Evolutionary conservation across 768 basidiomycete genomes (phyloP).

Genomic region (Rhodocollybia butyracea): DNA sequence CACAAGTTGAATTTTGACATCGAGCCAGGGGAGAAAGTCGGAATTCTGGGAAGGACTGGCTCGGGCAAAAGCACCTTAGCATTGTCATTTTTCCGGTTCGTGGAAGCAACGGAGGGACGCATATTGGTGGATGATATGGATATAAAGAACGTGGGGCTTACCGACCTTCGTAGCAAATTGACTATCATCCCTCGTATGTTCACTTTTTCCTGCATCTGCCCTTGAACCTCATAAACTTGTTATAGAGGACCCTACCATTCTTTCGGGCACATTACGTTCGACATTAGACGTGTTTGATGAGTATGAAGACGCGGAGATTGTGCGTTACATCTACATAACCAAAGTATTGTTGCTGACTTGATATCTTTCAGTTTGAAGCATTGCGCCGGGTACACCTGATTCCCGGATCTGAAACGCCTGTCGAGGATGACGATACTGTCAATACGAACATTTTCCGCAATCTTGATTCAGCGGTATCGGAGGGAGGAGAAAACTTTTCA

Average conservation of each 20-base stretch:
- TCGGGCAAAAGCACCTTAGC: conserved; percentile 82
- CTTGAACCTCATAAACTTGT: not conserved
- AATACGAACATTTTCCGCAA: conserved; percentile 78
- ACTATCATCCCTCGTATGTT: conserved; percentile 73
- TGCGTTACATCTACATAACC: conserved; percentile 29
- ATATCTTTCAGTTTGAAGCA: conserved; percentile 61
- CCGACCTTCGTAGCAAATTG: conserved; percentile 72
- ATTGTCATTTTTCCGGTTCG: conserved; percentile 84
- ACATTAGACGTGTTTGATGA: conserved; percentile 86
- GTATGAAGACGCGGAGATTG: conserved; percentile 81
- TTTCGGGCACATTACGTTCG: conserved; percentile 78
- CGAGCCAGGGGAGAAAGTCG: conserved; percentile 73
- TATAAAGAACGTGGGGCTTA: conserved; percentile 75
- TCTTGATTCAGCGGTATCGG: conserved; percentile 70
- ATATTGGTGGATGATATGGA: conserved; percentile 79
- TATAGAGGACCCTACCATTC: conserved; percentile 83
- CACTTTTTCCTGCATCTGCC: not conserved
- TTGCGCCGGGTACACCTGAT: conserved; percentile 83
- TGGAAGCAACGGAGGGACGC: conserved; percentile 76
- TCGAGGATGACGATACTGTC: conserved; percentile 43
- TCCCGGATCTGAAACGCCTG: conserved; percentile 37
- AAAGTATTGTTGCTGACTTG: not conserved
- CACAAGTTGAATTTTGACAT: conserved; percentile 77
- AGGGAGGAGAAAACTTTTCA: conserved; percentile 89
- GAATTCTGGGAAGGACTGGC: conserved; percentile 69